Conservation (phyloP, 2,329 filamentous ascomycete species). For the Talaromyces sp. region DNA sequence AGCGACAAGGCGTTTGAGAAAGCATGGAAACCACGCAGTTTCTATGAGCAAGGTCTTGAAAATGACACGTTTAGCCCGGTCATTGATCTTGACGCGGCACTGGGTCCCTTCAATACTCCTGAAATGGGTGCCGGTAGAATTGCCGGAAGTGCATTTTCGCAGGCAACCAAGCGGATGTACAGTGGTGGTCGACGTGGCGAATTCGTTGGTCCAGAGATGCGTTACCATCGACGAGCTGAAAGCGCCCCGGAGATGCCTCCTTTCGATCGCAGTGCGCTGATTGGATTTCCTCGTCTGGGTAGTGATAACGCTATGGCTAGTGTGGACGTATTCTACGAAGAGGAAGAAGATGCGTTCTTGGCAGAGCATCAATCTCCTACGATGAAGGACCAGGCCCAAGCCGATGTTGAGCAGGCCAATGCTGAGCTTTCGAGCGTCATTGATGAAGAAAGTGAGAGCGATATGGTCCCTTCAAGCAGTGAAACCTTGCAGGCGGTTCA, state of each 20-base stretch:
- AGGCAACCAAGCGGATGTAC: constrained; percentile 45
- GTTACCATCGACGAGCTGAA: constrained; percentile 49
- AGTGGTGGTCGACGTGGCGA: constrained; percentile 47
- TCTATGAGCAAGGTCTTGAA: constrained; percentile 45
- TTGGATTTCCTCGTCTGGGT: constrained; percentile 33
- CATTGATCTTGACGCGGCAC: constrained; percentile 89
- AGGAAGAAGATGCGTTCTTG: constrained; percentile 49
- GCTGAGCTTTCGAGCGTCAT: constrained; percentile 6
- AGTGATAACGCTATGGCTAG: constrained; percentile 39
- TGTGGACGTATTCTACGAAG: constrained; percentile 49
- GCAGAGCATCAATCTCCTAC: constrained; percentile 31
- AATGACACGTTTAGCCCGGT: constrained; percentile 71
- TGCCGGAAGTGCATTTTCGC: constrained; percentile 36
- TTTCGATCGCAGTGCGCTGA: constrained; percentile 42
- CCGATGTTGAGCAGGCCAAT: not conserved
- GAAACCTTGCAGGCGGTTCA: constrained; percentile 15
- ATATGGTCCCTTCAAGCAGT: constrained; percentile 17
- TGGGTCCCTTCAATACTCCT: constrained; percentile 83
- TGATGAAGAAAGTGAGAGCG: constrained; percentile 8
- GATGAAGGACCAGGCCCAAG: not conserved
- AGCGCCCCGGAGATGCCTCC: constrained; percentile 50
- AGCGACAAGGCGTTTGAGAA: constrained; percentile 30
- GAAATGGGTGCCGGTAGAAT: constrained; percentile 36
- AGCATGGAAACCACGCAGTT: constrained; percentile 44
- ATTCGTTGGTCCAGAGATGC: constrained; percentile 48